Percentiles rank a stretch among this genome's conserved stretches.
Evolutionary conservation across 164 flowering plant genomes (phyloP).

Genomic region (Berberis thunbergii): DNA sequence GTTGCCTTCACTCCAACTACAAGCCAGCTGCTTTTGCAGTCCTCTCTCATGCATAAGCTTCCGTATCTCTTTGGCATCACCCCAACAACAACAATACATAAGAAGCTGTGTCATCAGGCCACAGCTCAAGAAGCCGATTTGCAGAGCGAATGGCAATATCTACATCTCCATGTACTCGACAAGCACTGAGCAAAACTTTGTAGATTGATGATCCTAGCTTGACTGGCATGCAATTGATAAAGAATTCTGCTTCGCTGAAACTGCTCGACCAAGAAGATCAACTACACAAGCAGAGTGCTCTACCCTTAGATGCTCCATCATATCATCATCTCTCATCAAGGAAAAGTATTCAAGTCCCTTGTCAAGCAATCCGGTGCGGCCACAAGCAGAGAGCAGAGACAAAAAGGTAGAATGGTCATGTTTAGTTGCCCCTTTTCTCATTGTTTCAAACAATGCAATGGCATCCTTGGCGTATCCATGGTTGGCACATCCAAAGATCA

Average conservation of each 20-base stretch:
- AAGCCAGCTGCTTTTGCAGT: conserved; percentile 38
- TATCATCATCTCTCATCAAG: conserved; percentile 10
- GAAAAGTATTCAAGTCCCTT: conserved; percentile 15
- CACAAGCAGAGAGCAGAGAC: conserved; percentile 21
- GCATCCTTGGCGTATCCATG: conserved; percentile 20
- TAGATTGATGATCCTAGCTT: conserved; percentile 14
- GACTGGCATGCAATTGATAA: conserved; percentile 4
- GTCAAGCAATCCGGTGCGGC: conserved; percentile 16
- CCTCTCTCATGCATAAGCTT: conserved; percentile 39
- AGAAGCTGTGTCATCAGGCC: conserved; percentile 40
- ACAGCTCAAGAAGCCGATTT: conserved; percentile 12
- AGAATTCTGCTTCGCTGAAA: conserved; percentile 10
- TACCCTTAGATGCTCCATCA: conserved; percentile 8
- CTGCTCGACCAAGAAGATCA: conserved; percentile 18
- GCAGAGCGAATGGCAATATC: conserved; percentile 16
- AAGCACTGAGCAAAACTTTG: conserved; percentile 25
- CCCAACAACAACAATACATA: conserved; percentile 44
- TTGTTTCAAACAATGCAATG: conserved; percentile 10
- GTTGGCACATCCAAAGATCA: conserved; percentile 21
- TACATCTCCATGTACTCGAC: conserved; percentile 11
- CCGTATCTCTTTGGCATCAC: conserved; percentile 31
- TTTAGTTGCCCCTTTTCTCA: conserved; percentile 7
- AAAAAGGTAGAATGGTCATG: conserved; percentile 20
- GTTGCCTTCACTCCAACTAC: conserved; percentile 32
- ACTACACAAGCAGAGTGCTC: conserved; percentile 20